Percentiles rank a stretch among this genome's conserved stretches.
These are phyloP conservation scores for Xanthoconium stramineum DNA, from an alignment of 768 basidiomycete species.

Conservation along the genomic window DNA sequence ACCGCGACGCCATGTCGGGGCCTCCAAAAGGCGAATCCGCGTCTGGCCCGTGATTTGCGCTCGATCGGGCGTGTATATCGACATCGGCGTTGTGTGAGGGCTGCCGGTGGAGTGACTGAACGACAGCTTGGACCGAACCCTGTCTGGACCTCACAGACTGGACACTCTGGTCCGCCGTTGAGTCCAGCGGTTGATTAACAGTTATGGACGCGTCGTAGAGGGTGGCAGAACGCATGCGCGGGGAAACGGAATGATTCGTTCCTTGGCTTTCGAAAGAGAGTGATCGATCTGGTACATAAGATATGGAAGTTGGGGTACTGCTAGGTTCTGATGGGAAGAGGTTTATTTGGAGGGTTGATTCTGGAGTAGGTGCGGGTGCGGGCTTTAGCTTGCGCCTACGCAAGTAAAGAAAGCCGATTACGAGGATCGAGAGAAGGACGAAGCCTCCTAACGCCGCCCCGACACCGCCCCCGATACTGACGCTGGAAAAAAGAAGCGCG, in stretches of 20 bases:
- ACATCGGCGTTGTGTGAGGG: not conserved
- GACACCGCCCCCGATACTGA: slow-evolving; percentile 2
- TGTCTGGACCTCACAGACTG: not conserved
- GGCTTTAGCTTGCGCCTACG: slow-evolving; percentile 4
- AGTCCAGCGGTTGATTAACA: not conserved
- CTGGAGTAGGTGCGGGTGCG: not conserved
- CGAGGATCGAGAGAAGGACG: not conserved
- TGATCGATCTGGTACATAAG: too few relatives aligned
- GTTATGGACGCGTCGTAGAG: slow-evolving; percentile 10
- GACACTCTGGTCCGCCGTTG: not conserved
- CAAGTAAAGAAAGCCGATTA: slow-evolving; percentile 4
- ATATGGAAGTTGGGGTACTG: not conserved
- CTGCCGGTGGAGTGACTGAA: slow-evolving; percentile 6
- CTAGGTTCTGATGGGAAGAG: slow-evolving; percentile 2
- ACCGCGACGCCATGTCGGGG: not conserved
- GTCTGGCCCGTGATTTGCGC: not conserved
- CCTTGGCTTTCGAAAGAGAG: too few relatives aligned
- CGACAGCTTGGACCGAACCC: not conserved
- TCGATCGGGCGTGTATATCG: not conserved
- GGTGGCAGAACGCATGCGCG: slow-evolving; percentile 8
- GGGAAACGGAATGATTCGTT: not conserved
- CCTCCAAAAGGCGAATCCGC: not conserved
- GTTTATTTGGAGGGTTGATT: not conserved
- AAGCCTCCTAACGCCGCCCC: slow-evolving; percentile 2
- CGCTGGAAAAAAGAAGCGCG: not conserved